These are phyloP conservation scores for Fagus sylvatica DNA, from an alignment of 306 rosid species.

Conservation along the genomic window DNA sequence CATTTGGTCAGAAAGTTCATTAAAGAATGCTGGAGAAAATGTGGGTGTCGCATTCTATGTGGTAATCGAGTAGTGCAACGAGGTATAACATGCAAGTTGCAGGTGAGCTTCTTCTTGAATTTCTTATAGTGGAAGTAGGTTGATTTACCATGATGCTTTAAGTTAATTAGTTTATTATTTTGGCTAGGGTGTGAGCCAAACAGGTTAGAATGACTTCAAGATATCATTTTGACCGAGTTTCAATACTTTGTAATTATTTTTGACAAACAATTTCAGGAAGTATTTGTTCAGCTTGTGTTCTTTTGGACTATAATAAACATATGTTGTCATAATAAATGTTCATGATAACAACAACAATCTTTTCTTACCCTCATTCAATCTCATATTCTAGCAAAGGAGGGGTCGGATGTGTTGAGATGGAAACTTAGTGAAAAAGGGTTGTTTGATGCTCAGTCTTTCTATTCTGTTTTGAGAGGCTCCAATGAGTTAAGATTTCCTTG, in stretches of 20 bases:
- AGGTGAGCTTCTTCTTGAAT: constrained; percentile 54
- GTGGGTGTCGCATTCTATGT: constrained; percentile 86
- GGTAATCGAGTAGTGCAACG: constrained; percentile 91
- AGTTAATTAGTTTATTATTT: constrained; percentile 13
- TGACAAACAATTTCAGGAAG: not conserved
- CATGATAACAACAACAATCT: not conserved
- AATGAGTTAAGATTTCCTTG: too few relatives aligned
- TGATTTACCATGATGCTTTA: not conserved
- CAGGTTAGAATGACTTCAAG: not conserved
- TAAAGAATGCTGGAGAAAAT: constrained; percentile 96
- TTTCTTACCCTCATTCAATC: too few relatives aligned
- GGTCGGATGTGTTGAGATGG: too few relatives aligned
- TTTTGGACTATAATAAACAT: not conserved
- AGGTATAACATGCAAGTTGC: constrained; percentile 76
- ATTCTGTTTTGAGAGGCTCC: too few relatives aligned
- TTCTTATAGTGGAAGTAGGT: constrained; percentile 16
- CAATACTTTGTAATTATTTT: not conserved
- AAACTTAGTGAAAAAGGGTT: too few relatives aligned
- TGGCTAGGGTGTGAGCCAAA: not conserved
- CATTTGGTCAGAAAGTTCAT: constrained; percentile 73
- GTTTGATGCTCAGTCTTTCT: too few relatives aligned
- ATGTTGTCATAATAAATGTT: not conserved
- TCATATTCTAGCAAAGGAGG: too few relatives aligned
- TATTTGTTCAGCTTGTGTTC: not conserved
- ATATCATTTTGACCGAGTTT: not conserved